Evolutionary conservation across 129 eudicot species (phyloP).

Genomic region (Helichrysum umbraculigerum): DNA sequence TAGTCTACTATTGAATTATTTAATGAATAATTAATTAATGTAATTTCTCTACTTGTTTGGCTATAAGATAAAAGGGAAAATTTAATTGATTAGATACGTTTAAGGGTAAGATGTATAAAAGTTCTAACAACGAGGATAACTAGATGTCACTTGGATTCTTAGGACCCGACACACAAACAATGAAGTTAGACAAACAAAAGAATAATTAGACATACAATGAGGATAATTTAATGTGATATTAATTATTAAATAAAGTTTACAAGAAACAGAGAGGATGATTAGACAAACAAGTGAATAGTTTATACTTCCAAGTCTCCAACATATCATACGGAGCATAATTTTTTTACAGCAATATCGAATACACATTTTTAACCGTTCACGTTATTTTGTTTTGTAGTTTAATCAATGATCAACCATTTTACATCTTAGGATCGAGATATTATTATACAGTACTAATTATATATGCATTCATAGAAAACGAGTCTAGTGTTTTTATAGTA

Average conservation of each 20-base stretch:
- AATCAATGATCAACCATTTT: too few species aligned
- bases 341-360: background rate
- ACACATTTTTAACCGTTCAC: background rate
- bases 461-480: too few species aligned
- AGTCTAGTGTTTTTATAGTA: too few species aligned
- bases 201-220: background rate
- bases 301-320: background rate
- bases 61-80: too few species aligned
- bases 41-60: too few species aligned
- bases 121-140: background rate
- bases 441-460: too few species aligned
- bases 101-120: background rate
- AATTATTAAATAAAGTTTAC: background rate
- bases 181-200: background rate
- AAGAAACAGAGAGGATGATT: background rate
- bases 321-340: background rate
- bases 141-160: conserved; percentile 1
- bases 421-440: too few species aligned
- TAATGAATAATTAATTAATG: too few species aligned
- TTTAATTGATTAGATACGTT: too few species aligned
- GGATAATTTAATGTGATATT: background rate
- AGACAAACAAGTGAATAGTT: background rate
- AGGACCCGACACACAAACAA: background rate
- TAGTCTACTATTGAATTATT: too few species aligned
- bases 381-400: too few species aligned